Evolutionary conservation across 2,329 filamentous ascomycete species (phyloP), one percentile per base, ranked within the genome.

Genomic region (Fusarium liriodendri): DNA sequence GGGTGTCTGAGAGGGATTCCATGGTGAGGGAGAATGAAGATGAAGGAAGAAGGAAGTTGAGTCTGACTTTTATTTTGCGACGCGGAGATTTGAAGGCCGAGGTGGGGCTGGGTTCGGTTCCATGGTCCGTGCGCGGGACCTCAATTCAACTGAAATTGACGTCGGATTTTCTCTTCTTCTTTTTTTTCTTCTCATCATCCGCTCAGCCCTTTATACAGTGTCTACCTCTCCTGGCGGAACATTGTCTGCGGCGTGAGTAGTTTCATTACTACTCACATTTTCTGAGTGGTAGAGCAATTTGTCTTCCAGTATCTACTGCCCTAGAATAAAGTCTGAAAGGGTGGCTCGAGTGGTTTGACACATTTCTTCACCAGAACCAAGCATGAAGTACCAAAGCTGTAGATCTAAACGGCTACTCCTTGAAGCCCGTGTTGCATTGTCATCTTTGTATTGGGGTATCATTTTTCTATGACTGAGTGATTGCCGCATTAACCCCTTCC

Each of bases 231-330:
- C 70, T 73, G 58, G 72, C 71, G 69, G 76, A 77, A 73, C 64
- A 76, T 78, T 77, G 77, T 65, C 60, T 63, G 74, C 62, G 78
- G 76, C 75, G 76, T 72, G 77, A 89, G 89, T 89, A 89, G 89
- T 84, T 89, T 89, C 83, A 81, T 79, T 83, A 82, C 82, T 83
- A 82, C 75, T 76, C 71, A 82, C 84, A 27, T 84, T 76, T 70
- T 67, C 64, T 86, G 89, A 87, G 91, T 89, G 91, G 88, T 82
- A 93, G 90, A 93, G 84, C 77, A 83, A 89, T 72, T 78, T 80
- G 83, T 89, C 92, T 87, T 90, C 91, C 91, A 92, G 93, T 95
- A 95, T 95, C 93, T 95, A 92, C 93, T 94, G 91, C 92, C 91
- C 91, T 93, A 89, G 92, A 95, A 89, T 91, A 84, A 84, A 84